Conservation (phyloP, 2,329 filamentous ascomycete species). For the Aspergillus cejpii region DNA sequence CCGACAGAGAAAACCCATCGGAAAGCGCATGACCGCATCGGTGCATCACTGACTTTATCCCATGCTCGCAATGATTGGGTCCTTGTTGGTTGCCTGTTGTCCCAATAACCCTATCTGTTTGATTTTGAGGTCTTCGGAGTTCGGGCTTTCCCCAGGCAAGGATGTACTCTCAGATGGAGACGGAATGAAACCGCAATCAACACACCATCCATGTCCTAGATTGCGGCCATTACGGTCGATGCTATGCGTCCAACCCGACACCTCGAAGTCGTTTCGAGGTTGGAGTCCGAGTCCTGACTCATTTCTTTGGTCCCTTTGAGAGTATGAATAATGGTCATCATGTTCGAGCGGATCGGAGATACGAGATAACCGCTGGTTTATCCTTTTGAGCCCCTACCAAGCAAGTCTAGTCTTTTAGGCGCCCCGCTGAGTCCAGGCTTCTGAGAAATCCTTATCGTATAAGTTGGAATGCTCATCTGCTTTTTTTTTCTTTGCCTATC, state of each 20-base stretch:
- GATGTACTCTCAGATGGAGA: background rate
- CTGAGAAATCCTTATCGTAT: background rate
- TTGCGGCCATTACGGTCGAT: background rate
- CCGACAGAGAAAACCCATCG: background rate
- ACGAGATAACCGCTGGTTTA: background rate
- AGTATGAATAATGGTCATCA: background rate
- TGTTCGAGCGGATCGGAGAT: constrained; percentile 1
- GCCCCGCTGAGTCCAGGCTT: constrained; percentile 1
- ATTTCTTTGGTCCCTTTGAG: background rate
- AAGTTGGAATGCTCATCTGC: background rate
- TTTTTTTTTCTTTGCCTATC: background rate
- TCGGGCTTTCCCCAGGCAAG: background rate
- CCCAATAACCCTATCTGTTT: no score
- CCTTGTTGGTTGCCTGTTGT: background rate
- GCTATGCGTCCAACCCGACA: background rate
- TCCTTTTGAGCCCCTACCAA: background rate
- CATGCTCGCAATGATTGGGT: background rate
- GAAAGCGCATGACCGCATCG: background rate
- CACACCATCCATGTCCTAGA: background rate
- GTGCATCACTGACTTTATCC: background rate
- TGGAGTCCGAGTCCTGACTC: background rate
- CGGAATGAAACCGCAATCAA: background rate
- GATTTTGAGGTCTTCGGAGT: background rate
- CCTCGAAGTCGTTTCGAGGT: background rate
- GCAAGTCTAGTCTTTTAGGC: constrained; percentile 1